A percentile compares a stretch with the other conserved stretches of the same genome.
phyloP scores from a whole-genome alignment of 176 grass and related monocot species.

The Zea luxurians region DNA sequence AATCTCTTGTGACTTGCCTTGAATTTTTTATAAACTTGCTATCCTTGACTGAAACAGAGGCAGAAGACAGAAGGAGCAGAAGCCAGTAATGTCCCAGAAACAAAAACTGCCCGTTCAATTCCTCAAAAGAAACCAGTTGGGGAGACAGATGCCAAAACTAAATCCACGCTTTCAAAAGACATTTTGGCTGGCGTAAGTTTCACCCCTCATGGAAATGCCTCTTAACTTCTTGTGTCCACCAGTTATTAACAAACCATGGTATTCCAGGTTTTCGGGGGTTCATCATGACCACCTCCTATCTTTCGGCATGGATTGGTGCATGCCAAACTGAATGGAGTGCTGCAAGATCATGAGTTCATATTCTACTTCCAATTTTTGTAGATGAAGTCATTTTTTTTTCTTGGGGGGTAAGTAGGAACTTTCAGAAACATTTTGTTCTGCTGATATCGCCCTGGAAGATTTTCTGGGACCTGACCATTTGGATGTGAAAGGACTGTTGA shows the following conservation, averaged over 20 bases:
- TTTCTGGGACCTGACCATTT: not conserved
- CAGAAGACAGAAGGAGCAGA: slow-evolving; percentile 61
- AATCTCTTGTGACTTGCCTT: not conserved
- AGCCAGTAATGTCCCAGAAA: slow-evolving; percentile 18
- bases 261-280: slow-evolving; percentile 58
- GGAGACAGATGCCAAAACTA: slow-evolving; percentile 43
- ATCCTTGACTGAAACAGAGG: slow-evolving; percentile 56
- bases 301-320: not conserved
- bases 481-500: not conserved
- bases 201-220: slow-evolving; percentile 1
- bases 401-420: not conserved
- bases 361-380: not conserved
- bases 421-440: not conserved
- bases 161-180: slow-evolving; percentile 63
- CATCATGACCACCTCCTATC: slow-evolving; percentile 30
- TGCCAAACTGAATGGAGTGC: slow-evolving; percentile 14
- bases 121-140: slow-evolving; percentile 61
- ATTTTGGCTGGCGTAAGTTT: slow-evolving; percentile 73
- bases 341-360: not conserved
- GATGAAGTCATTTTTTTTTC: not conserved
- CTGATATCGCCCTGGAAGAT: not conserved
- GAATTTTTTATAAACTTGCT: slow-evolving; percentile 9
- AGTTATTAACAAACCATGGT: not conserved
- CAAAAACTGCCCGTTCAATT: slow-evolving; percentile 51
- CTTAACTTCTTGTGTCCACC: slow-evolving; percentile 2